Percentiles rank a stretch among this genome's conserved stretches.
Conservation (phyloP, 2,329 filamentous ascomycete species). For the Chrysosporium queenslandicum region DNA sequence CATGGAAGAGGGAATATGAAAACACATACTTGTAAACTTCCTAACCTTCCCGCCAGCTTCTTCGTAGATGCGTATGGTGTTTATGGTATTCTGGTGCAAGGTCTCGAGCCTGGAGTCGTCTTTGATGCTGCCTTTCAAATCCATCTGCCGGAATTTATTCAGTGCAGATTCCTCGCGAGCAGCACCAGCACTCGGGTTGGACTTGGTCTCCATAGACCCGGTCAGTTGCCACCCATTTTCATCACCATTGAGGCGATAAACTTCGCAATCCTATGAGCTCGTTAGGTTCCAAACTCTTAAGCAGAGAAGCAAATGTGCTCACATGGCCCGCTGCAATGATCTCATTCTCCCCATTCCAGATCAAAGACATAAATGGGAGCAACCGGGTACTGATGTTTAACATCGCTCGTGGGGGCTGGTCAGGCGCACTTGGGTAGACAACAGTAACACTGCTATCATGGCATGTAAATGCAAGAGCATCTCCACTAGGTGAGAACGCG, state of each 20-base stretch:
- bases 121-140: constrained; percentile 83
- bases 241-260: constrained; percentile 75
- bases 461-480: constrained; percentile 85
- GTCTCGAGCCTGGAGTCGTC: constrained; percentile 93
- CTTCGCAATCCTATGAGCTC: constrained; percentile 56
- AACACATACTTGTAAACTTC: constrained; percentile 73
- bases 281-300: constrained; percentile 8
- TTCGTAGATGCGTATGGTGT: constrained; percentile 68
- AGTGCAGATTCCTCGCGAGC: constrained; percentile 79
- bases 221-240: constrained; percentile 73
- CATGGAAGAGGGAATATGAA: constrained; percentile 1
- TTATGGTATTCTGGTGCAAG: constrained; percentile 93
- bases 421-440: constrained; percentile 84
- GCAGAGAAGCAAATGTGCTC: constrained; percentile 17
- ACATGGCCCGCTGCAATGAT: constrained; percentile 91
- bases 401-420: constrained; percentile 82
- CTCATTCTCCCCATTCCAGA: constrained; percentile 86
- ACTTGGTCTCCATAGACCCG: constrained; percentile 70
- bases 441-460: constrained; percentile 96
- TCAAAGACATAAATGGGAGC: constrained; percentile 80
- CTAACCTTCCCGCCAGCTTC: constrained; percentile 53
- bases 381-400: constrained; percentile 82
- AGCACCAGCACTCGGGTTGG: constrained; percentile 48
- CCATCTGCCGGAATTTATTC: constrained; percentile 99
- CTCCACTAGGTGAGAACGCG: constrained; percentile 81